Evolutionary conservation across 805 yeast species (phyloP).

Genomic region (Torulaspora delbrueckii): DNA sequence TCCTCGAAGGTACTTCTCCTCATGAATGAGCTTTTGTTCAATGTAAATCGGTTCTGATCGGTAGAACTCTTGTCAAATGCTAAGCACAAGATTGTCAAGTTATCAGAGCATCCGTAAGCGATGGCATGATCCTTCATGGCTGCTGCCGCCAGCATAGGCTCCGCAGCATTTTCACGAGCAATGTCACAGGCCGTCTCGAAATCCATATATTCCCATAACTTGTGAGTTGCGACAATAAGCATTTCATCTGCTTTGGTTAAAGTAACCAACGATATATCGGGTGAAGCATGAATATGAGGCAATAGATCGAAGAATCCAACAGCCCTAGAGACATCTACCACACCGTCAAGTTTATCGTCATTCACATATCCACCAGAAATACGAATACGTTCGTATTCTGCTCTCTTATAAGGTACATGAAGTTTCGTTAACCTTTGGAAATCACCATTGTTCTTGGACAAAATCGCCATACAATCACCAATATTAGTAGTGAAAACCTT

Average conservation of each 20-base stretch:
- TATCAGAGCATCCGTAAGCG: slow-evolving; percentile 81
- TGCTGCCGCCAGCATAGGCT: slow-evolving; percentile 89
- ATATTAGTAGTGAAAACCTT: slow-evolving; percentile 75
- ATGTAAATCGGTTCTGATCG: slow-evolving; percentile 28
- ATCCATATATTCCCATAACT: slow-evolving; percentile 79
- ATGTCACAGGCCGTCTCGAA: slow-evolving; percentile 87
- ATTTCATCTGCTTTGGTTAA: slow-evolving; percentile 73
- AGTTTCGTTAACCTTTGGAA: slow-evolving; percentile 63
- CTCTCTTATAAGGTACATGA: slow-evolving; percentile 77
- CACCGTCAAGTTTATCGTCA: slow-evolving; percentile 80
- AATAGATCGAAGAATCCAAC: slow-evolving; percentile 83
- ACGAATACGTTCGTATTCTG: slow-evolving; percentile 80
- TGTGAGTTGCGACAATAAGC: slow-evolving; percentile 76
- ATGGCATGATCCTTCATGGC: slow-evolving; percentile 90
- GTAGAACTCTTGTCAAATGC: slow-evolving; percentile 52
- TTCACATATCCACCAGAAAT: slow-evolving; percentile 89
- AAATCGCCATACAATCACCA: slow-evolving; percentile 83
- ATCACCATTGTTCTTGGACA: slow-evolving; percentile 79
- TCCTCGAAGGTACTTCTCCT: slow-evolving; percentile 63
- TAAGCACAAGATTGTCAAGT: slow-evolving; percentile 74
- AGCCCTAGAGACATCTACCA: slow-evolving; percentile 78
- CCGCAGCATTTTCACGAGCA: slow-evolving; percentile 70
- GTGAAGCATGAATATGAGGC: slow-evolving; percentile 87
- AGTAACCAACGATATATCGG: slow-evolving; percentile 61
- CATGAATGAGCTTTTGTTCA: slow-evolving; percentile 39